Percentiles rank a stretch among this genome's conserved stretches.
Conservation (phyloP, 495 filamentous ascomycete species). For the Bombardia bombarda region DNA sequence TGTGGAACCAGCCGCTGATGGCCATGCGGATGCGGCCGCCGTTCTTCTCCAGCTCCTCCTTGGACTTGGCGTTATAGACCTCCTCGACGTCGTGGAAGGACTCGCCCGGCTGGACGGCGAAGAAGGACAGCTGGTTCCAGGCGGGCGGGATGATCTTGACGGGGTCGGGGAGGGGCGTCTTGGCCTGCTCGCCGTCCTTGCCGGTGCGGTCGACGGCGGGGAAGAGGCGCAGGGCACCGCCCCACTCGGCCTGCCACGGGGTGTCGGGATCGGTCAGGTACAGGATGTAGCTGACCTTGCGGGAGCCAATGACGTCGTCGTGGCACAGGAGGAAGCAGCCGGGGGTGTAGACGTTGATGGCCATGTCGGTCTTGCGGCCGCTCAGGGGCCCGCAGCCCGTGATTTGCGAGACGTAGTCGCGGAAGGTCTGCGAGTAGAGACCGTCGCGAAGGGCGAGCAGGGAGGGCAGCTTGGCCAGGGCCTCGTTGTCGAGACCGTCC, state of each 20-base stretch:
- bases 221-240: slow-evolving; percentile 84
- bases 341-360: slow-evolving; percentile 96
- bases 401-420: slow-evolving; percentile 76
- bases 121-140: slow-evolving; percentile 97
- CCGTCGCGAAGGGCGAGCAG: slow-evolving; percentile 83
- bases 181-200: slow-evolving; percentile 59
- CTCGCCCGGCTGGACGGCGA: slow-evolving; percentile 92
- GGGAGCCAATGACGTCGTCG: slow-evolving; percentile 94
- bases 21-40: slow-evolving; percentile 83
- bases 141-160: slow-evolving; percentile 78
- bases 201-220: slow-evolving; percentile 58
- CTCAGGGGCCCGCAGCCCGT: slow-evolving; percentile 80
- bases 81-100: slow-evolving; percentile 99
- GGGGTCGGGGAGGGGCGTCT: slow-evolving; percentile 68
- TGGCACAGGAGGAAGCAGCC: slow-evolving; percentile 94
- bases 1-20: slow-evolving; percentile 99
- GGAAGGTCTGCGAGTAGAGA: slow-evolving; percentile 83
- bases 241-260: slow-evolving; percentile 90
- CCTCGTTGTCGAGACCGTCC: slow-evolving; percentile 78
- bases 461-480: slow-evolving; percentile 74
- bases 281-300: slow-evolving; percentile 91
- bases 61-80: slow-evolving; percentile 63
- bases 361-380: slow-evolving; percentile 97
- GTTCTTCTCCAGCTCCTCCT: slow-evolving; percentile 48
- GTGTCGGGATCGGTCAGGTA: slow-evolving; percentile 90